Evolutionary conservation across 441 rosid species (phyloP).

Genomic region (Iberis amara): DNA sequence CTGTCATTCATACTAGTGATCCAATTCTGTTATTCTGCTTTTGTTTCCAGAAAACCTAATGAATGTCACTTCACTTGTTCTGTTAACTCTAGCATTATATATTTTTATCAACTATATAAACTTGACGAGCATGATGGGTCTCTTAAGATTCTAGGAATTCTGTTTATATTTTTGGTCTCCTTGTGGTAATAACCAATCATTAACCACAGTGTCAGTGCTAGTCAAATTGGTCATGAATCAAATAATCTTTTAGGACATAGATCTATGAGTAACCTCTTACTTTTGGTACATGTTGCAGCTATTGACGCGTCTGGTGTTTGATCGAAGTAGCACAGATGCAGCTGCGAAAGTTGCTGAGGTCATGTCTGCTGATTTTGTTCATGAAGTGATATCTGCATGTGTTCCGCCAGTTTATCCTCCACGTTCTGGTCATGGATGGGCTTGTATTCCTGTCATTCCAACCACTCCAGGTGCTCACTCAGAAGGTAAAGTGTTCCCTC

Average conservation of each 20-base stretch:
- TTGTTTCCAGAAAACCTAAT: not conserved
- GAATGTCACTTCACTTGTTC: not conserved
- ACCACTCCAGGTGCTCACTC: conserved; percentile 43
- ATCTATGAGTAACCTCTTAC: conserved; percentile 12
- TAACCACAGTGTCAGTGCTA: not conserved
- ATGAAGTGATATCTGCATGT: conserved; percentile 95
- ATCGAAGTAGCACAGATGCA: conserved; percentile 93
- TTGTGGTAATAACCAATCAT: conserved; percentile 6
- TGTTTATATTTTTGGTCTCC: conserved; percentile 2
- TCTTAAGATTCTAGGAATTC: conserved; percentile 5
- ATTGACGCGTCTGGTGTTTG: conserved; percentile 93
- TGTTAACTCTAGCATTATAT: conserved; percentile 7
- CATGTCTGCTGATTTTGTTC: conserved; percentile 97
- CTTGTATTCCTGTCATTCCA: conserved; percentile 83
- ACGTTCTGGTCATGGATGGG: conserved; percentile 96
- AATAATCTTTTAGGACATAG: not conserved
- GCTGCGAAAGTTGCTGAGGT: conserved; percentile 95
- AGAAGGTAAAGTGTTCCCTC: conserved; percentile 64
- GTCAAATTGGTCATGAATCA: not conserved
- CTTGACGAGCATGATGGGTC: not conserved
- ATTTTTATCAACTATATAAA: not conserved
- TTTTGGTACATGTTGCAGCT: conserved; percentile 54
- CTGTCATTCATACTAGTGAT: conserved; percentile 13
- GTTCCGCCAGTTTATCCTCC: conserved; percentile 99
- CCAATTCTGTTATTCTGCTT: conserved; percentile 1